These are phyloP conservation scores for Metschnikowia colocasiae DNA, from an alignment of 805 yeast genomes.

Conservation along the genomic window DNA sequence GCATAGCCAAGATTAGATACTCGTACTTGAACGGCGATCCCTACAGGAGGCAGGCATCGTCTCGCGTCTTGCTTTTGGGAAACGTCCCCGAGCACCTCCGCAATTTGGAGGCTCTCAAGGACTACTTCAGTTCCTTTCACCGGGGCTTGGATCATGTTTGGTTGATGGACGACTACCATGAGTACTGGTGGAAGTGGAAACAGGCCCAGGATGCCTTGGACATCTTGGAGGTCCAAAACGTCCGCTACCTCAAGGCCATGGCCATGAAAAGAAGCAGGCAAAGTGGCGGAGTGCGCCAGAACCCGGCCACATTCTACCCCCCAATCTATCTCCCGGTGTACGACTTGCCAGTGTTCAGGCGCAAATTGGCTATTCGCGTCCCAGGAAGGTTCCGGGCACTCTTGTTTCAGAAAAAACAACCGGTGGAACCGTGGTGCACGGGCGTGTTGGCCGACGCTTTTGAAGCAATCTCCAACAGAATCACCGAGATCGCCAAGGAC, in stretches of 20 bases:
- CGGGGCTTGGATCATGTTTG: conserved; percentile 57
- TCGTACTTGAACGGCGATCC: conserved; percentile 30
- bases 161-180: conserved; percentile 44
- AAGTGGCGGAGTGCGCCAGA: not conserved
- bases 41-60: conserved; percentile 23
- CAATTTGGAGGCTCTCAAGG: conserved; percentile 23
- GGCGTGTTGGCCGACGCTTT: conserved; percentile 16
- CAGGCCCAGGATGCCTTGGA: conserved; percentile 26
- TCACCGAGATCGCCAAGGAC: conserved; percentile 16
- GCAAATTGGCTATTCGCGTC: conserved; percentile 20
- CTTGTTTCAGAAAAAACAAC: conserved; percentile 19
- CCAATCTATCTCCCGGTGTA: conserved; percentile 26
- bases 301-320: conserved; percentile 27
- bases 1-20: conserved; percentile 48
- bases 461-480: conserved; percentile 5
- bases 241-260: conserved; percentile 4
- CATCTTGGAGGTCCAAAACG: conserved; percentile 23
- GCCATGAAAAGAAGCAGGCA: not conserved
- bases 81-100: conserved; percentile 41
- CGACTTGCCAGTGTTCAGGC: conserved; percentile 21
- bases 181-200: conserved; percentile 18
- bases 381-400: conserved; percentile 31
- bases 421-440: conserved; percentile 29
- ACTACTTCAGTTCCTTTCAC: conserved; percentile 41
- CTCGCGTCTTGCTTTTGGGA: conserved; percentile 39